Conservation (phyloP, 2,329 filamentous ascomycete species). For the Arachnopeziza araneosa region DNA sequence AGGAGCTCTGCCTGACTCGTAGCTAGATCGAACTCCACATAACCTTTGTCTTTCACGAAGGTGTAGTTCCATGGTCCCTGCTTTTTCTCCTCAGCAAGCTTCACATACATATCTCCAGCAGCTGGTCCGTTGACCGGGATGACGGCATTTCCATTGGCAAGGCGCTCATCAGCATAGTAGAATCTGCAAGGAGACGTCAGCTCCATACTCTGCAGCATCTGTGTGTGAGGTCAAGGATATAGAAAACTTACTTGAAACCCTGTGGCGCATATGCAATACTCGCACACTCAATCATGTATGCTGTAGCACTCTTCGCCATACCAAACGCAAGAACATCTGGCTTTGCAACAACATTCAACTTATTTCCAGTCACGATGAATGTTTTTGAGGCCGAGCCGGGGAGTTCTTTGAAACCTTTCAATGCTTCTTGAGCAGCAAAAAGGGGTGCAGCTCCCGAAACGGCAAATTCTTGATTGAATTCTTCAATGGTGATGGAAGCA, state of each 20-base stretch:
- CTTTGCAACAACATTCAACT: constrained; percentile 32
- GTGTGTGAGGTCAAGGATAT: neutral
- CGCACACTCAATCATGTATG: constrained; percentile 32
- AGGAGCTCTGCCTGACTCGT: neutral
- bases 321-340: constrained; percentile 33
- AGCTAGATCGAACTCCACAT: constrained; percentile 30
- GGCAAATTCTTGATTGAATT: constrained; percentile 26
- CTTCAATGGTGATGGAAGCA: neutral
- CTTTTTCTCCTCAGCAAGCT: constrained; percentile 34
- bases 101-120: constrained; percentile 36
- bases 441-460: constrained; percentile 37
- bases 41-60: constrained; percentile 38
- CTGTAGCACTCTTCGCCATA: constrained; percentile 37
- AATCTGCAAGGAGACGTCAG: constrained; percentile 34
- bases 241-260: constrained; percentile 31
- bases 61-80: constrained; percentile 43
- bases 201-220: neutral
- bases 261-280: constrained; percentile 32
- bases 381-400: constrained; percentile 30
- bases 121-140: constrained; percentile 35
- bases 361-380: constrained; percentile 43
- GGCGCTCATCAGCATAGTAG: constrained; percentile 46
- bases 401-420: constrained; percentile 27
- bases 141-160: constrained; percentile 34
- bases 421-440: constrained; percentile 36